Evolutionary conservation across 1,284 basidiomycete species (phyloP), one percentile per base, ranked within the genome.

Genomic region (Cerrena zonata): DNA sequence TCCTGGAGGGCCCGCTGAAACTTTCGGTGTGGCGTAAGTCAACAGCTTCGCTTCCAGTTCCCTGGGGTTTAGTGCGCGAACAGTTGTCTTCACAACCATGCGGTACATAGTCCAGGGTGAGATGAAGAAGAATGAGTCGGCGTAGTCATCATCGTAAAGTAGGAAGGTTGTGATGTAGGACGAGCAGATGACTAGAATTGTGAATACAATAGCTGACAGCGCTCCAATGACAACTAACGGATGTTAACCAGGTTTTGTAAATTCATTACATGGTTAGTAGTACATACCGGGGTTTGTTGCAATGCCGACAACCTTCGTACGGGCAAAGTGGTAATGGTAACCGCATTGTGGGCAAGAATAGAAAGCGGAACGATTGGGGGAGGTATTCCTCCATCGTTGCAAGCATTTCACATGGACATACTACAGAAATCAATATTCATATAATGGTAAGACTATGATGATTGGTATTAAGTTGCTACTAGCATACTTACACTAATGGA

Each of bases 391-490:
- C 87, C 87, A 91, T 52, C 69, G 74, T 54, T 87, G 81, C 11
- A 90, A 73, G 61, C 88, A 91, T 57, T 79, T 78, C 48, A 89
- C 74, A 67, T 90, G 87, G 36, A 89, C 85, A 63, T 82, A 82
- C 82, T 89, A 60, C 18, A 56, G 57, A 48, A 26, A 47, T 42
- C 53, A 21, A 45, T 38, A 11, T 19, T 44, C 18, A 43, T n/a
- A 13, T 45, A 36, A 7, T 15, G 30, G 30, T 7, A 34, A 15
- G 7, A 34, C 30, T 7, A 34, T 15, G n/a, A n/a, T 11, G 24
- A 13, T 5, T 2, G 21, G n/a, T 48, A 5, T 30, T 11, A 40
- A 12, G 19, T 26, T 45, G 45, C 27, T 36, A 7, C 4, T 45
- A 34, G 7, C 51, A 22, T 10, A 71, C 84, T 65, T 66, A 89